These are phyloP conservation scores for Saccharomycopsis babjevae DNA, from an alignment of 805 yeast genomes.

Conservation along the genomic window DNA sequence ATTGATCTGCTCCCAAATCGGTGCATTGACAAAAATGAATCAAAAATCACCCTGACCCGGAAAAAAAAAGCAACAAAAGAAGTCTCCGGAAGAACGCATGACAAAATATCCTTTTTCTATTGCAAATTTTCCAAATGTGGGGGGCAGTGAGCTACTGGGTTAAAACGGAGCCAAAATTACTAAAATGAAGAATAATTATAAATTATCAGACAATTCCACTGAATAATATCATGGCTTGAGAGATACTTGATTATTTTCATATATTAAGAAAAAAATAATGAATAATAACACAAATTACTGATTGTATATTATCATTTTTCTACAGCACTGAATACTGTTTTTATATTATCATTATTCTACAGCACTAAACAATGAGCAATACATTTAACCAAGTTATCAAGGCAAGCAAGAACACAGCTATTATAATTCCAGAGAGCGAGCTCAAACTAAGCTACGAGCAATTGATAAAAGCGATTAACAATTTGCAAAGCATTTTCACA, in stretches of 20 bases:
- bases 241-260: too few species aligned
- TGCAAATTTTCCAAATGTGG: neutral
- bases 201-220: neutral
- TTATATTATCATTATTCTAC: neutral
- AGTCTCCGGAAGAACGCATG: neutral
- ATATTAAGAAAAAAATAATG: too few species aligned
- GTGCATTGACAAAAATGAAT: neutral
- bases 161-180: neutral
- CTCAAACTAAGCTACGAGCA: conserved; percentile 35
- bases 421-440: conserved; percentile 37
- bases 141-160: neutral
- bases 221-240: too few species aligned
- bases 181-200: neutral
- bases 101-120: neutral
- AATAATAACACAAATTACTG: too few species aligned
- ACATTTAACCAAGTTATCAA: conserved; percentile 31
- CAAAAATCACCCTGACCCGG: neutral
- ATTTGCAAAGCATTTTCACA: conserved; percentile 39
- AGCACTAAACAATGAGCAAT: conserved; percentile 15
- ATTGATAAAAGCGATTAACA: conserved; percentile 35
- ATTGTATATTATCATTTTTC: too few species aligned
- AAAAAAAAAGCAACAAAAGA: neutral
- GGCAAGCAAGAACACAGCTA: conserved; percentile 31
- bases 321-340: too few species aligned
- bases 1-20: neutral